phyloP scores from a whole-genome alignment of 1,139 yeast genomes.

The Debaryomyces fabryi region DNA sequence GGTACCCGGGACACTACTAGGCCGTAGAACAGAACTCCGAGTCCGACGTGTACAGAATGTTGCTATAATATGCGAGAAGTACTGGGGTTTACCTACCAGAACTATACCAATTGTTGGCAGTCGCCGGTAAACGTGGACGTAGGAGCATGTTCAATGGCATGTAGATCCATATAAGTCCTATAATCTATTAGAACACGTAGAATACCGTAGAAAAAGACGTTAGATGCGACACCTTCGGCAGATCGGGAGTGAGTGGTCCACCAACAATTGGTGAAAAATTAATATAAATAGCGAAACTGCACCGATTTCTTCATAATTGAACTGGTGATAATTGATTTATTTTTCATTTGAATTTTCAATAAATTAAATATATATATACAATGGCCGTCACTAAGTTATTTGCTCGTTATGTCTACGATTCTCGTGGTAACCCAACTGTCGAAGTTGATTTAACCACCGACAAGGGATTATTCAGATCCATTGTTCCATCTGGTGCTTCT shows the following conservation, averaged over 20 bases:
- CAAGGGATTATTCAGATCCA: constrained; percentile 79
- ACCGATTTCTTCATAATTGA: neutral
- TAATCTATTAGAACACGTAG: neutral
- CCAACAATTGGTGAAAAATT: constrained; percentile 6
- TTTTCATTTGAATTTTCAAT: constrained; percentile 4
- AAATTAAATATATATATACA: constrained; percentile 6
- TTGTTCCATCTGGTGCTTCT: constrained; percentile 92
- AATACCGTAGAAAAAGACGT: neutral
- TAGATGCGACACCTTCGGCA: constrained; percentile 11
- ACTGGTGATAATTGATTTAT: constrained; percentile 1
- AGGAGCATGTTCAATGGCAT: neutral
- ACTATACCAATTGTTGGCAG: neutral
- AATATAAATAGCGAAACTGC: constrained; percentile 11
- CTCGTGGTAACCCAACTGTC: constrained; percentile 95
- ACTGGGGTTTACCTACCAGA: neutral
- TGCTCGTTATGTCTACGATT: constrained; percentile 91
- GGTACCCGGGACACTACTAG: neutral
- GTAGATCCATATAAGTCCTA: neutral
- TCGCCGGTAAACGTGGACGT: neutral
- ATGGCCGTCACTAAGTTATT: constrained; percentile 54
- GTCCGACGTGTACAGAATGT: neutral
- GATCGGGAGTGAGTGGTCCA: constrained; percentile 19
- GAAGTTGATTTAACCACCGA: constrained; percentile 85
- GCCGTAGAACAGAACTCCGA: constrained; percentile 3
- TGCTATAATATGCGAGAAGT: neutral